phyloP scores from a whole-genome alignment of 2,329 filamentous ascomycete genomes.

The Talaromyces sp. region DNA sequence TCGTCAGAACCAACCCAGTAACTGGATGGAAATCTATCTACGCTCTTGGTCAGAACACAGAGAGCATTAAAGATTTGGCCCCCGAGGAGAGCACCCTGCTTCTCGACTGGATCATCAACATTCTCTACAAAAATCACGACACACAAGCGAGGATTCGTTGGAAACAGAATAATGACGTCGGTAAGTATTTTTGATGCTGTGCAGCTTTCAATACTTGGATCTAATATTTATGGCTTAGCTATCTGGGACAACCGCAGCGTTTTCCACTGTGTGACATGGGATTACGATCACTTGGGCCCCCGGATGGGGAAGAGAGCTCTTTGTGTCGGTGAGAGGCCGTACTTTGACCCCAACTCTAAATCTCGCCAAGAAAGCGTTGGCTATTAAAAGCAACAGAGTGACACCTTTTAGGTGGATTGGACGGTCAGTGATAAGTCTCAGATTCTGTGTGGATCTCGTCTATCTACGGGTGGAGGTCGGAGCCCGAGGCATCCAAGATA shows the following conservation, averaged over 20 bases:
- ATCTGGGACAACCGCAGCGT: conserved; percentile 33
- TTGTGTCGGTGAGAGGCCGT: conserved; percentile 31
- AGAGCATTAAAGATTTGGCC: conserved; percentile 42
- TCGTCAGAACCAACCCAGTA: conserved; percentile 59
- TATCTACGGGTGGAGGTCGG: too few relatives aligned
- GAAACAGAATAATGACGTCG: not conserved
- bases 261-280: conserved; percentile 14
- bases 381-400: not conserved
- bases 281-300: not conserved
- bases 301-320: not conserved
- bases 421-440: too few relatives aligned
- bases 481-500: too few relatives aligned
- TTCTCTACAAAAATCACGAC: not conserved
- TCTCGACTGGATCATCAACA: not conserved
- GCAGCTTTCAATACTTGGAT: not conserved
- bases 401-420: too few relatives aligned
- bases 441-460: too few relatives aligned
- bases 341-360: conserved; percentile 27
- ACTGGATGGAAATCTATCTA: conserved; percentile 60
- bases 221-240: conserved; percentile 12
- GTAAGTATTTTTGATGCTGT: not conserved
- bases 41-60: conserved; percentile 39
- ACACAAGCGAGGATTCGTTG: not conserved
- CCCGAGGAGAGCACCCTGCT: conserved; percentile 29
- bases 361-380: not conserved